Base-by-base conservation (phyloP, 495 filamentous ascomycete species). In the Neurospora terricola region DNA sequence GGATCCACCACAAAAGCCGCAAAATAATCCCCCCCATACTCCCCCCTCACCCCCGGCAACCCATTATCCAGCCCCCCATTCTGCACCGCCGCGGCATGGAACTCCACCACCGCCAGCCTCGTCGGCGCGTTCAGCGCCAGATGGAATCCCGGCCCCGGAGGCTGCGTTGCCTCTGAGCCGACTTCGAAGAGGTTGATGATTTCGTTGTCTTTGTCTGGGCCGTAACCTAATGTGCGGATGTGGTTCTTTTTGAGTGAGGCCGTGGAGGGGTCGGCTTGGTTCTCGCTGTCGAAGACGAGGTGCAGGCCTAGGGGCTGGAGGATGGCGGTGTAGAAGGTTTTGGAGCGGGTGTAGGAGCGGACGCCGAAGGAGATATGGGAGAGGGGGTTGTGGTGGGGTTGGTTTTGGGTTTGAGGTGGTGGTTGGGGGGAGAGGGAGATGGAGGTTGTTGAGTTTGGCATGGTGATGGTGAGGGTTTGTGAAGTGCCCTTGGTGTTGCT, bases 1-100 rank as follows among this genome's bases (percentile, higher is more conserved):
- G 78, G 76, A 77, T 84, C 83, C 3, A 81, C 70, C 45, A 85
- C 80, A 77, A 81, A 85, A 21, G 81, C 81, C 8, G 81, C 83
- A 72, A 81, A 84, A n/a, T 85, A 85, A 16, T 75, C 43, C 30
- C 69, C 70, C 23, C 80, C 79, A 71, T 84, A 84, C 8, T 76
- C 70, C 72, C 72, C 68, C 66, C 83, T 79, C 42, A 82, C 38
- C 0, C 83, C 84, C 0, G 84, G 84, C 62, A 73, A 48, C 0
- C 84, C 83, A 73, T 83, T 80, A 66, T 77, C 74, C 14, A 9
- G 74, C 5, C 81, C 83, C 0, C 82, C 84, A 18, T 74, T 75
- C 54, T 74, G 75, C 1, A 84, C n/a, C 2, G 80, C 83, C 27
- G 72, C 73, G 12, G 77, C 75, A 71, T 83, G 77, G 72, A 84